Evolutionary conservation across 225 moss, liverwort and hornwort genomes (phyloP).

Genomic region (Pseudoscleropodium purum): DNA sequence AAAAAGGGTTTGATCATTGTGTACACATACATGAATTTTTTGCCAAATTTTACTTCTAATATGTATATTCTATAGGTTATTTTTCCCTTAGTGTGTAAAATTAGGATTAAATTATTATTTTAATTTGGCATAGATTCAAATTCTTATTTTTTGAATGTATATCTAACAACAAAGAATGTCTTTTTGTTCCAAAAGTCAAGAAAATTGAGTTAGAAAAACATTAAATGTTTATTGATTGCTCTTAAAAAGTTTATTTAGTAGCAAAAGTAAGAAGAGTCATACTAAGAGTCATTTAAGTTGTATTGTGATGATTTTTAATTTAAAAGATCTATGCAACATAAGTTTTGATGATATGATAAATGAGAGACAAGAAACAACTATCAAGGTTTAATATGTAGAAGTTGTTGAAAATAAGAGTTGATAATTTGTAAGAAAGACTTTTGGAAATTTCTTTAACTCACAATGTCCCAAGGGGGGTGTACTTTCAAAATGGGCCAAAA

Average conservation of each 20-base stretch:
- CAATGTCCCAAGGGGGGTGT: too few species aligned
- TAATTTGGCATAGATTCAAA: not conserved
- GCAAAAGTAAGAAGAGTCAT: not conserved
- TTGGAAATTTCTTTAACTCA: not conserved
- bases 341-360: not conserved
- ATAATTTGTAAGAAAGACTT: not conserved
- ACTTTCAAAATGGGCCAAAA: too few species aligned
- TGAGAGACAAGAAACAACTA: not conserved
- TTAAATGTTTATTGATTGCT: too few species aligned
- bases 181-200: not conserved
- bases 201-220: too few species aligned
- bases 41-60: not conserved
- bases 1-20: not conserved
- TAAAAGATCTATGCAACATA: not conserved
- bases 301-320: too few species aligned
- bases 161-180: rapidly evolving
- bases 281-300: not conserved
- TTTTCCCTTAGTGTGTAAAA: rapidly evolving
- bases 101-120: too few species aligned
- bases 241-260: too few species aligned
- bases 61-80: rapidly evolving
- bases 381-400: not conserved
- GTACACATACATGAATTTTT: too few species aligned
- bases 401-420: not conserved
- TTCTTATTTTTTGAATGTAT: not conserved